A percentile compares a stretch with the other conserved stretches of the same genome.
Evolutionary conservation across 2,329 filamentous ascomycete genomes (phyloP).

Genomic region (Mollisia scopiformis): DNA sequence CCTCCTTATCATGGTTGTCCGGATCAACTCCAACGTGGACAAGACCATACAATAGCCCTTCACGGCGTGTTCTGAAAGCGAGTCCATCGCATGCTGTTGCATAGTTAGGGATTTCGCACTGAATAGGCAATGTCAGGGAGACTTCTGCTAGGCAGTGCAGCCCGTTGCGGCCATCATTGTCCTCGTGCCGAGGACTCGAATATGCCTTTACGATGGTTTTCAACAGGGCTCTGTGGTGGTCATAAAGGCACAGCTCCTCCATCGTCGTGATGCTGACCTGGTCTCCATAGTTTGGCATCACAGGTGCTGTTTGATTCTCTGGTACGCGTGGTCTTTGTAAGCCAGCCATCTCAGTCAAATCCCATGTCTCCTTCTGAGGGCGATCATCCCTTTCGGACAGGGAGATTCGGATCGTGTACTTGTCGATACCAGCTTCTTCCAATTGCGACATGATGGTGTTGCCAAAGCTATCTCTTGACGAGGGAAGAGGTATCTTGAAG

Average conservation of each 20-base stretch:
- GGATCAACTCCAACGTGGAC: slow-evolving; percentile 11
- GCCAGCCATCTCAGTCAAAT: not conserved
- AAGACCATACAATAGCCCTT: slow-evolving; percentile 2
- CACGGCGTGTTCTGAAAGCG: too few species aligned
- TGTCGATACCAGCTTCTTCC: not conserved
- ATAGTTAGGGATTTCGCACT: too few species aligned
- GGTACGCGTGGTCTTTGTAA: not conserved
- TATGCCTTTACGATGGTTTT: not conserved
- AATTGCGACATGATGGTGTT: not conserved
- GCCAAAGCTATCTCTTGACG: not conserved
- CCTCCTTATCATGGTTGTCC: slow-evolving; percentile 17
- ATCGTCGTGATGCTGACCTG: not conserved
- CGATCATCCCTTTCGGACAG: not conserved
- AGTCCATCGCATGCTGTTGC: too few species aligned
- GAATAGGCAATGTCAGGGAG: slow-evolving; percentile 5
- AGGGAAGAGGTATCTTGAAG: not conserved
- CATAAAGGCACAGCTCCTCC: not conserved
- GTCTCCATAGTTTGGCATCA: not conserved
- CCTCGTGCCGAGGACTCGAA: slow-evolving; percentile 2
- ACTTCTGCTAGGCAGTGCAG: slow-evolving; percentile 14
- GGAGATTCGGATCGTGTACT: not conserved
- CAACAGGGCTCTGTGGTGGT: not conserved
- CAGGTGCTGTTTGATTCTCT: not conserved
- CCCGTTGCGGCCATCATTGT: slow-evolving; percentile 14
- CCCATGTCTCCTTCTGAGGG: not conserved